Conservation (phyloP, 2,329 filamentous ascomycete genomes). For the Clonostachys sp. region DNA sequence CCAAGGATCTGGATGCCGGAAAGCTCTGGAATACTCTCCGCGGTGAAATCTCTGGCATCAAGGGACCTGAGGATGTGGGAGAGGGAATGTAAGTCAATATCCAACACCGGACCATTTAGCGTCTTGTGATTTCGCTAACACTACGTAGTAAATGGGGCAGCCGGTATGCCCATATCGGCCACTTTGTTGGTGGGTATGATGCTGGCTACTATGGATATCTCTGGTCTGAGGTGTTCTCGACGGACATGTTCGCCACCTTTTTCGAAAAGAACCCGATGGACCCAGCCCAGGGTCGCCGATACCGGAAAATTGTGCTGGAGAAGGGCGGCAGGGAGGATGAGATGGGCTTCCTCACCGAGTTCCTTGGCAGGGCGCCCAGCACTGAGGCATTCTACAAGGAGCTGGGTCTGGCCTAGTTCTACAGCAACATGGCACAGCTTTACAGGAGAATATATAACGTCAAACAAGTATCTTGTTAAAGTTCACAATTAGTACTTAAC, state of each 20-base stretch:
- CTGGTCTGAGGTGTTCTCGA: conserved; percentile 74
- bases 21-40: conserved; percentile 69
- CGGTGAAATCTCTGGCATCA: conserved; percentile 65
- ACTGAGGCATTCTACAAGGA: conserved; percentile 78
- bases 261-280: conserved; percentile 80
- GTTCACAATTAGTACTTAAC: too few species aligned
- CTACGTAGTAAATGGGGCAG: conserved; percentile 61
- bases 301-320: conserved; percentile 74
- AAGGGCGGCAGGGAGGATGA: conserved; percentile 75
- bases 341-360: conserved; percentile 75
- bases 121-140: too few species aligned
- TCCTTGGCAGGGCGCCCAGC: conserved; percentile 71
- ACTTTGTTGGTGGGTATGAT: conserved; percentile 80
- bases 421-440: too few species aligned
- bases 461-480: too few species aligned
- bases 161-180: conserved; percentile 75
- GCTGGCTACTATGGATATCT: conserved; percentile 78
- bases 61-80: conserved; percentile 67
- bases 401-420: conserved; percentile 43
- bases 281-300: conserved; percentile 65
- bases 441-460: too few species aligned
- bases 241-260: conserved; percentile 80
- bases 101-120: not conserved
- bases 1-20: conserved; percentile 61
- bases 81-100: conserved; percentile 39